phyloP scores from a whole-genome alignment of 306 rosid genomes.

The Prunus fruticosa region DNA sequence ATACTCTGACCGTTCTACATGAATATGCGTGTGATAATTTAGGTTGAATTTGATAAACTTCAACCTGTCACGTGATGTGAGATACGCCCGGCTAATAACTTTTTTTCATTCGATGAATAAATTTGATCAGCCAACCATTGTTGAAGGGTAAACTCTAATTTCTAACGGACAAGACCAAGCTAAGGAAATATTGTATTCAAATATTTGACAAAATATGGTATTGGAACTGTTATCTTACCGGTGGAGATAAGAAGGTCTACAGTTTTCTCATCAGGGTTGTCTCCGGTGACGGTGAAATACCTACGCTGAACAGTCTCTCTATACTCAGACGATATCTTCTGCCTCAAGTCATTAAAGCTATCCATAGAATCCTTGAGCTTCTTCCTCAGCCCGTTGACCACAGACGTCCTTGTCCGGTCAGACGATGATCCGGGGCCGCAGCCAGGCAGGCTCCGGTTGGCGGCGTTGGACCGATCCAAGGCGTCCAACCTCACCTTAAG shows the following conservation, averaged over 20 bases:
- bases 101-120: neutral
- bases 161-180: no score
- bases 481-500: conserved; percentile 73
- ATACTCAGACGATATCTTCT: conserved; percentile 70
- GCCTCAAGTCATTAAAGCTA: conserved; percentile 55
- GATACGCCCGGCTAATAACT: no score
- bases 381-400: conserved; percentile 81
- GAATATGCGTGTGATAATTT: no score
- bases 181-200: neutral
- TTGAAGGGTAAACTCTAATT: no score
- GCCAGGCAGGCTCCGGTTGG: conserved; percentile 62
- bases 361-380: conserved; percentile 88
- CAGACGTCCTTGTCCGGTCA: conserved; percentile 77
- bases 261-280: conserved; percentile 86
- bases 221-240: conserved; percentile 32
- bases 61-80: no score
- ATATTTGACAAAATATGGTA: neutral
- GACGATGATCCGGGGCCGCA: conserved; percentile 94
- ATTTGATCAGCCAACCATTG: neutral
- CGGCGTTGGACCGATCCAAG: conserved; percentile 75
- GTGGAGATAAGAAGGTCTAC: conserved; percentile 83
- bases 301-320: conserved; percentile 89
- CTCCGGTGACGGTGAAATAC: conserved; percentile 90
- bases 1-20: no score
- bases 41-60: no score